phyloP scores from a whole-genome alignment of 2,329 filamentous ascomycete species.

The Aureobasidium zeae region DNA sequence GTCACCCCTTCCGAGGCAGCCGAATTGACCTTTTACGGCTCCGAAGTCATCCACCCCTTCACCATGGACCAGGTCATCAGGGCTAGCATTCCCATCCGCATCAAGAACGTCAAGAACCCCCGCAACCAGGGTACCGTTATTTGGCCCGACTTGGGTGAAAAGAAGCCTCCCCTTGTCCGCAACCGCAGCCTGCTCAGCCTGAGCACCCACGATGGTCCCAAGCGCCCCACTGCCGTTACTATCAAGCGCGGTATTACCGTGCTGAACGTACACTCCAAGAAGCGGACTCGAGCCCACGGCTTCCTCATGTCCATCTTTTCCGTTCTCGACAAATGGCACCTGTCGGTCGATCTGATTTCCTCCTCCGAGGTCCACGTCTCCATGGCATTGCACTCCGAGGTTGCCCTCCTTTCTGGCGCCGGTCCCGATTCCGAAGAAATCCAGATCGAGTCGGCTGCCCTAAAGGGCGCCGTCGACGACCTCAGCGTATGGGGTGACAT shows the following conservation, averaged over 20 bases:
- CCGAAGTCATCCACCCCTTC: slow-evolving; percentile 95
- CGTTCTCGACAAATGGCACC: slow-evolving; percentile 73
- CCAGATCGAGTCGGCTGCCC: slow-evolving; percentile 38
- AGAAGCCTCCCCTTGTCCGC: slow-evolving; percentile 40
- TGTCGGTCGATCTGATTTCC: slow-evolving; percentile 93
- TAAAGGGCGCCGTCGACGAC: slow-evolving; percentile 52
- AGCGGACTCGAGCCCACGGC: slow-evolving; percentile 87
- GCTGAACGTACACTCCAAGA: slow-evolving; percentile 97
- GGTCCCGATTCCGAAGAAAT: slow-evolving; percentile 37
- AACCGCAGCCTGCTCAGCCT: slow-evolving; percentile 37
- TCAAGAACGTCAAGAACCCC: slow-evolving; percentile 88
- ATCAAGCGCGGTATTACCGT: slow-evolving; percentile 97
- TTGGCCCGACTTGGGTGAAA: slow-evolving; percentile 56
- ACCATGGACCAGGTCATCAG: slow-evolving; percentile 89
- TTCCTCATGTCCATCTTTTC: slow-evolving; percentile 93
- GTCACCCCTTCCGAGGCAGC: slow-evolving; percentile 94
- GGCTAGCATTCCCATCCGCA: slow-evolving; percentile 75
- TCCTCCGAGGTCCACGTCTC: slow-evolving; percentile 96
- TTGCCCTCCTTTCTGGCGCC: slow-evolving; percentile 42
- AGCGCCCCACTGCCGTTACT: slow-evolving; percentile 61
- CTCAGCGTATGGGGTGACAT: slow-evolving; percentile 77
- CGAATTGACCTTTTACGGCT: slow-evolving; percentile 66
- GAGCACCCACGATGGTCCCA: slow-evolving; percentile 27
- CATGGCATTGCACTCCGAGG: slow-evolving; percentile 83
- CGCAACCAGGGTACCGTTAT: slow-evolving; percentile 70